Evolutionary conservation across 805 yeast genomes (phyloP), one percentile per base, ranked within the genome.

Genomic region (Tetrapisispora nanseiensis): DNA sequence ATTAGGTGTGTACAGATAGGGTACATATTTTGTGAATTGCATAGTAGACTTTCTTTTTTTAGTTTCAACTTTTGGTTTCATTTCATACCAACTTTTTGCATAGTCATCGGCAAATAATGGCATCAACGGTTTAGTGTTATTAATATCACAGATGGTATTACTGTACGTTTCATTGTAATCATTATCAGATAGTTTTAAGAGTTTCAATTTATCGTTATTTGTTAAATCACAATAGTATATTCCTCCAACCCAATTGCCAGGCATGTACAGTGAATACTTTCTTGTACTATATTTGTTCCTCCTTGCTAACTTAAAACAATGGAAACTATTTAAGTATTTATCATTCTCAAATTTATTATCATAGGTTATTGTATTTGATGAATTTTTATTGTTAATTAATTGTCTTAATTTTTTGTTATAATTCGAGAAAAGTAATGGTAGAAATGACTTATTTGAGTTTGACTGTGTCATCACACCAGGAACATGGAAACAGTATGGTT

Each of bases 241-340:
- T 0, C 78, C 86, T 6, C 89, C 90, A 2, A 82, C 74, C 61
- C 75, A 74, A 0, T 77, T 70, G 16, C 69, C 63, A 0, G 86
- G 85, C 13, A 74, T 61, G 51, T 68, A 78, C 6, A 76, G 52
- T 1, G 72, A 67, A 10, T 69, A 39, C 23, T 68, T 58, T 39
- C 76, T 62, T 11, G 55, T 56, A 0, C 75, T 74, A 50, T 73
- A 79, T 48, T 72, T 69, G 47, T 71, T 69, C 33, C 79, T 65
- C 49, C 87, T 68, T 58, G 75, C 83, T 43, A 80, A 55, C 44
- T 78, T 76, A 51, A 70, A 79, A 45, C 84, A 78, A 11, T 59
- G 65, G 43, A 66, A 49, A 31, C 53, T 15, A 5, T 28, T 21
- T 9, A 34, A 16, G 15, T 23, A 13, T 11, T 11, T 23, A 15